These are phyloP conservation scores for Cercospora zeae-maydis DNA, from an alignment of 2,329 filamentous ascomycete species.

Conservation along the genomic window DNA sequence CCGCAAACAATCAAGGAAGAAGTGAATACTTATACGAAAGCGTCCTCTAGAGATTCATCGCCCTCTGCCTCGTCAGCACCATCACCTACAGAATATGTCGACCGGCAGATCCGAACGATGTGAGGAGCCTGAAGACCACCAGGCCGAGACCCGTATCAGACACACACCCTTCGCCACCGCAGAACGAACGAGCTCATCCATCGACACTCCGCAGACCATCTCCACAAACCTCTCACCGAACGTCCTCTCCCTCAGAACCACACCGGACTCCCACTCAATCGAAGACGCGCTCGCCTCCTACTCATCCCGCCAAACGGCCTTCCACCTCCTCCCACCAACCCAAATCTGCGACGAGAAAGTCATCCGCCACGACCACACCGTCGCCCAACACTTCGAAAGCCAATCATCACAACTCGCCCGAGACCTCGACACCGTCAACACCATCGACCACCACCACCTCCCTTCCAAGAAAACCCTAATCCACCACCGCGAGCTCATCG, in stretches of 20 bases:
- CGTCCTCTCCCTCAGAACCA: neutral
- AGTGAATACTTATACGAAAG: neutral
- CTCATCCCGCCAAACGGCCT: slow-evolving; percentile 12
- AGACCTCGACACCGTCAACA: neutral
- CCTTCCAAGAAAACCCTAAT: neutral
- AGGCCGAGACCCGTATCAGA: neutral
- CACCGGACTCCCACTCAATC: neutral
- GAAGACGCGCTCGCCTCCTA: neutral
- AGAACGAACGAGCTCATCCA: neutral
- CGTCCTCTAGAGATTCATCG: neutral
- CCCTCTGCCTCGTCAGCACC: neutral
- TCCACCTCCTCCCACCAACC: slow-evolving; percentile 5
- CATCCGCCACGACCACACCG: slow-evolving; percentile 12
- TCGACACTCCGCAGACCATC: neutral
- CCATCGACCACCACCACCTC: slow-evolving; percentile 10
- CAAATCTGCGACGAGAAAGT: slow-evolving; percentile 20
- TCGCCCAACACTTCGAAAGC: slow-evolving; percentile 16
- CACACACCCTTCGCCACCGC: neutral
- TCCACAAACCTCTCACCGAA: no score
- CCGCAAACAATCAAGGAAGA: neutral
- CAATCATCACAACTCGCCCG: neutral
- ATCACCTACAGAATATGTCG: neutral
- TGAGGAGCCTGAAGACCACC: neutral
- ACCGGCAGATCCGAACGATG: neutral
- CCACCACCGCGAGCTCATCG: slow-evolving; percentile 12